These are phyloP conservation scores for Phytophthora vignae DNA, from an alignment of 352 stramenopile species.

Conservation along the genomic window DNA sequence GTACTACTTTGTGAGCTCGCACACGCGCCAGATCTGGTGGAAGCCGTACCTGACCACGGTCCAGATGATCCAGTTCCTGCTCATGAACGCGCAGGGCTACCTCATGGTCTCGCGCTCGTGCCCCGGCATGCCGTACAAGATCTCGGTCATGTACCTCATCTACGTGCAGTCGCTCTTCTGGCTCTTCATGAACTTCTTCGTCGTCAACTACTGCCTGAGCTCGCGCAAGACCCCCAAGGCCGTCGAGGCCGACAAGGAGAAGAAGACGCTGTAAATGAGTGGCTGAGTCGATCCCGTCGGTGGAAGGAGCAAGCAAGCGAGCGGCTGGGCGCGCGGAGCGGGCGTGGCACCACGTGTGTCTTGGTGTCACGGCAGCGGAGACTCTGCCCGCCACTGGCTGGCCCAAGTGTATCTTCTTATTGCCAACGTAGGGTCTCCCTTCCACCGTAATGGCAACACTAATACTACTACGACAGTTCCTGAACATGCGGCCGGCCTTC, in stretches of 20 bases:
- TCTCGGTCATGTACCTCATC: conserved; percentile 51
- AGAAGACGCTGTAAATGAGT: conserved; percentile 51
- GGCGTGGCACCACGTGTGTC: not conserved
- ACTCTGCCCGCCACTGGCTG: conserved; percentile 11
- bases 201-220: conserved; percentile 88
- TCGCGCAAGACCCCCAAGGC: conserved; percentile 40
- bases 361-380: conserved; percentile 3
- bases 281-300: conserved; percentile 30
- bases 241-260: conserved; percentile 32
- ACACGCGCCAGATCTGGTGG: conserved; percentile 98
- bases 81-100: conserved; percentile 50
- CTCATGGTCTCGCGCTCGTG: conserved; percentile 51
- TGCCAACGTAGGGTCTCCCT: conserved; percentile 37
- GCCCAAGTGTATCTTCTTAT: conserved; percentile 46
- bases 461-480: conserved; percentile 43
- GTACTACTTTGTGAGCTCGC: conserved; percentile 98
- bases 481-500: not conserved
- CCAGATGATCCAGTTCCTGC: conserved; percentile 82
- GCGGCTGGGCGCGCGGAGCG: conserved; percentile 6
- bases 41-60: conserved; percentile 95
- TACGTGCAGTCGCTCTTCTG: conserved; percentile 90
- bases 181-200: conserved; percentile 97
- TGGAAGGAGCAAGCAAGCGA: conserved; percentile 36
- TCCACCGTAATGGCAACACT: conserved; percentile 36
- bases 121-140: conserved; percentile 51